Evolutionary conservation across 108 stramenopile species (phyloP).

Genomic region (Fragilaria crotonensis): DNA sequence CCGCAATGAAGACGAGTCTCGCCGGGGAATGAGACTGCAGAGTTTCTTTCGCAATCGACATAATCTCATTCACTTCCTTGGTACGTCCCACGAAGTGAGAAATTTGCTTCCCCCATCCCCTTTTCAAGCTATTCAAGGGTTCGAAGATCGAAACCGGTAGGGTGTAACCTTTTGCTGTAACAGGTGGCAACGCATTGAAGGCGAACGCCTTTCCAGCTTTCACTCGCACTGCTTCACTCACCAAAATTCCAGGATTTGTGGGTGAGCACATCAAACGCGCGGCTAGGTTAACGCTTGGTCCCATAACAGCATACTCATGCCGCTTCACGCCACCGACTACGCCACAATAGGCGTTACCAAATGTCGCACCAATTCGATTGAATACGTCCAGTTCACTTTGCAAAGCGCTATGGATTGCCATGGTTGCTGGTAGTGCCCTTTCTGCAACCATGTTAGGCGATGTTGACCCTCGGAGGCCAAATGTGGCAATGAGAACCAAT

Average conservation of each 20-base stretch:
- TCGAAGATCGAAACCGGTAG: conserved; percentile 55
- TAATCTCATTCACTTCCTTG: conserved; percentile 9
- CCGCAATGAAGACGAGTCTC: not conserved
- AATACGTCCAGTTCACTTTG: conserved; percentile 38
- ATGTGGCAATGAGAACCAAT: conserved; percentile 56
- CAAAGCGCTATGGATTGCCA: conserved; percentile 37
- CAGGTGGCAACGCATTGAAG: conserved; percentile 47
- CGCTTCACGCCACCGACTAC: conserved; percentile 51
- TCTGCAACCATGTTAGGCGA: conserved; percentile 51
- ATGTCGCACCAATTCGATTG: conserved; percentile 43
- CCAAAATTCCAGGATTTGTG: conserved; percentile 48
- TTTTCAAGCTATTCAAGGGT: conserved; percentile 11
- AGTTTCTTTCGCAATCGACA: conserved; percentile 9
- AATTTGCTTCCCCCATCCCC: not conserved
- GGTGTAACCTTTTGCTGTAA: conserved; percentile 55
- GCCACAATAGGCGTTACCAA: conserved; percentile 60
- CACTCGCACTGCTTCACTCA: conserved; percentile 45
- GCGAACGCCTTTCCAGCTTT: conserved; percentile 36
- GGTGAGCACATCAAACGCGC: conserved; percentile 45
- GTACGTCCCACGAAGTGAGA: conserved; percentile 11
- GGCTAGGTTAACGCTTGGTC: conserved; percentile 56
- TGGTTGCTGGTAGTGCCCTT: conserved; percentile 41
- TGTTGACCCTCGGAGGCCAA: conserved; percentile 68
- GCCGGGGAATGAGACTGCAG: not conserved
- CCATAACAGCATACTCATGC: conserved; percentile 62